Conservation (phyloP, 2,329 filamentous ascomycete genomes). For the Aureobasidium melanogenum region DNA sequence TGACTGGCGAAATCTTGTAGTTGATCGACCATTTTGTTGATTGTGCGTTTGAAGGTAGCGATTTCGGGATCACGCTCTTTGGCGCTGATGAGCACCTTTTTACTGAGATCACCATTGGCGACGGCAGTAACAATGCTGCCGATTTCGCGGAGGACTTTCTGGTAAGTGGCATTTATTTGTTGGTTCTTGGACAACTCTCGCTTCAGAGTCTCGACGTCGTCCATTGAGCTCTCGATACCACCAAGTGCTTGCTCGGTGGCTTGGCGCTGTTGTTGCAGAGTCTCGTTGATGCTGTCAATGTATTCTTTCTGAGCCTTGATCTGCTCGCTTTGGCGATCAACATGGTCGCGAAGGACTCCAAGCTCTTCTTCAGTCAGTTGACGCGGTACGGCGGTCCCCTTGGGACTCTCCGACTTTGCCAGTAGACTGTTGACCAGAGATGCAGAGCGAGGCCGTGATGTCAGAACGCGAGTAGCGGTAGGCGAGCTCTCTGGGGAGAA, state of each 20-base stretch:
- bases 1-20: slow-evolving; percentile 94
- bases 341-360: slow-evolving; percentile 76
- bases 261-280: slow-evolving; percentile 76
- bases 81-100: slow-evolving; percentile 91
- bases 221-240: slow-evolving; percentile 68
- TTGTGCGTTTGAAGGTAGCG: slow-evolving; percentile 93
- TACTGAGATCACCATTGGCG: slow-evolving; percentile 87
- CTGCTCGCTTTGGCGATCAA: slow-evolving; percentile 87
- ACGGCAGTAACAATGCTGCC: slow-evolving; percentile 96
- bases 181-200: slow-evolving; percentile 94
- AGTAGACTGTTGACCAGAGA: slow-evolving; percentile 44
- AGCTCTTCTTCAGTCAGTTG: slow-evolving; percentile 73
- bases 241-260: slow-evolving; percentile 75
- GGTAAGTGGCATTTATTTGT: slow-evolving; percentile 96
- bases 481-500: slow-evolving; percentile 49
- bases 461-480: slow-evolving; percentile 22
- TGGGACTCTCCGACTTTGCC: slow-evolving; percentile 43
- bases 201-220: slow-evolving; percentile 84
- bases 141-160: slow-evolving; percentile 92
- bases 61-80: slow-evolving; percentile 98
- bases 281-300: slow-evolving; percentile 75
- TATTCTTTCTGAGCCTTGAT: slow-evolving; percentile 81
- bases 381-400: slow-evolving; percentile 36
- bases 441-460: slow-evolving; percentile 24
- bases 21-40: slow-evolving; percentile 99